phyloP scores from a whole-genome alignment of 257 asterid genomes.

The Primulina huaijiensis region DNA sequence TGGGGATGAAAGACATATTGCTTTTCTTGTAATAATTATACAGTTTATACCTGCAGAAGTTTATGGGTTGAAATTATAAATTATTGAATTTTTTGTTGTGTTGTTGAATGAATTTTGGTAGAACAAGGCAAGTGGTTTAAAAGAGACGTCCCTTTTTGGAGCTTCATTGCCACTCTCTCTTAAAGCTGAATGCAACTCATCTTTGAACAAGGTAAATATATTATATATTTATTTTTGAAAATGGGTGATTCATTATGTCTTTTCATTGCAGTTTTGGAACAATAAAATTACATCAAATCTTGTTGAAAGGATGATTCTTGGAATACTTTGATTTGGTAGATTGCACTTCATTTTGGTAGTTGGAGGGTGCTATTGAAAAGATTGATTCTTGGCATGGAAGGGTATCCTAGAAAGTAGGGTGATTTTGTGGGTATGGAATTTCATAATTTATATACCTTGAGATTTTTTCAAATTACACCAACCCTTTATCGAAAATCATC shows the following conservation, averaged over 20 bases:
- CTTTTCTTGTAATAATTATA: not conserved
- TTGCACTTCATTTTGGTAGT: not conserved
- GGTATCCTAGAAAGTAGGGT: not conserved
- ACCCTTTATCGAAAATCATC: not conserved
- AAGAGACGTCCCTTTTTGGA: conserved; percentile 64
- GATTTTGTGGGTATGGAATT: not conserved
- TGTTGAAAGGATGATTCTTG: not conserved
- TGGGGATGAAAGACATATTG: not conserved
- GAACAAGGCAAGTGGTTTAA: conserved; percentile 44
- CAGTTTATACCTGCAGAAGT: not conserved
- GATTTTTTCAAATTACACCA: no score
- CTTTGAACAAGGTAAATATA: conserved; percentile 40
- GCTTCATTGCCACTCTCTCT: conserved; percentile 39
- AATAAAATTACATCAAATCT: not conserved
- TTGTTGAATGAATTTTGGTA: conserved; percentile 21
- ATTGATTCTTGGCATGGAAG: not conserved
- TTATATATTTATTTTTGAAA: not conserved
- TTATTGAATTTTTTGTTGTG: not conserved
- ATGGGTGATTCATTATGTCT: not conserved
- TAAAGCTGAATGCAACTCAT: conserved; percentile 41
- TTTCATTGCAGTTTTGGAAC: not conserved
- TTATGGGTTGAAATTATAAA: not conserved
- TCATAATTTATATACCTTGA: not conserved
- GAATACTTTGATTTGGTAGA: not conserved
- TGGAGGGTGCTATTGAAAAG: not conserved